A percentile compares a stretch with the other conserved stretches of the same genome.
phyloP scores from a whole-genome alignment of 2,329 filamentous ascomycete genomes.

The Xylariaceae sp. region DNA sequence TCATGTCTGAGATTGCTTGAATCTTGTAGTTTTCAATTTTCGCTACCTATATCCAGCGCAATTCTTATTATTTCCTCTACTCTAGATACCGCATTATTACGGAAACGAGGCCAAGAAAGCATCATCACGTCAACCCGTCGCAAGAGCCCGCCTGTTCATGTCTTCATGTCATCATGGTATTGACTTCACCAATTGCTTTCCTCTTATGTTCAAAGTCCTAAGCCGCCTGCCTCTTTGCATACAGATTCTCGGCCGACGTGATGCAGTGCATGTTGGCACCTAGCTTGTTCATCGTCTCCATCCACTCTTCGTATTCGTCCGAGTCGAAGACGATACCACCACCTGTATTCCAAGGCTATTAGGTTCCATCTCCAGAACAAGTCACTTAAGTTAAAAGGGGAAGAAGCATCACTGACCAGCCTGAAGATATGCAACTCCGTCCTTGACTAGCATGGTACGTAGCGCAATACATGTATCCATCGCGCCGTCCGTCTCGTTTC shows the following conservation, averaged over 20 bases:
- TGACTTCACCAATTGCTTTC: background rate
- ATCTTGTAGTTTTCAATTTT: too few species aligned
- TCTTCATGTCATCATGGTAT: too few species aligned
- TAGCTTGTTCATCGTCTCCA: slow-evolving; percentile 94
- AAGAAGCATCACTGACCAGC: slow-evolving; percentile 47
- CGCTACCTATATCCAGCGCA: too few species aligned
- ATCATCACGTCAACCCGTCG: too few species aligned
- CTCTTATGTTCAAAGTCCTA: slow-evolving; percentile 2
- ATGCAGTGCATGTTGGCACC: slow-evolving; percentile 88
- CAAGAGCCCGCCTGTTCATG: too few species aligned
- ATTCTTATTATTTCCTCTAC: too few species aligned
- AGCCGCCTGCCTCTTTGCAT: slow-evolving; percentile 37
- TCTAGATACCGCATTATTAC: too few species aligned
- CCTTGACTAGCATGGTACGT: slow-evolving; percentile 91
- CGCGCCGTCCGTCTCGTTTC: slow-evolving; percentile 67
- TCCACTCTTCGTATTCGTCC: slow-evolving; percentile 85
- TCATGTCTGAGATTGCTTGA: too few species aligned
- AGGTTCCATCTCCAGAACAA: background rate
- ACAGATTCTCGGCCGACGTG: slow-evolving; percentile 73
- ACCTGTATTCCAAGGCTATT: slow-evolving; percentile 38
- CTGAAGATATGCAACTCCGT: slow-evolving; percentile 88
- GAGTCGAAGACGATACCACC: slow-evolving; percentile 95
- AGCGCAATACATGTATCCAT: slow-evolving; percentile 86
- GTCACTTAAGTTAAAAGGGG: background rate
- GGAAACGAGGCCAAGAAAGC: too few species aligned